These are phyloP conservation scores for Simplicillium aogashimaense DNA, from an alignment of 2,329 filamentous ascomycete genomes.

Conservation along the genomic window DNA sequence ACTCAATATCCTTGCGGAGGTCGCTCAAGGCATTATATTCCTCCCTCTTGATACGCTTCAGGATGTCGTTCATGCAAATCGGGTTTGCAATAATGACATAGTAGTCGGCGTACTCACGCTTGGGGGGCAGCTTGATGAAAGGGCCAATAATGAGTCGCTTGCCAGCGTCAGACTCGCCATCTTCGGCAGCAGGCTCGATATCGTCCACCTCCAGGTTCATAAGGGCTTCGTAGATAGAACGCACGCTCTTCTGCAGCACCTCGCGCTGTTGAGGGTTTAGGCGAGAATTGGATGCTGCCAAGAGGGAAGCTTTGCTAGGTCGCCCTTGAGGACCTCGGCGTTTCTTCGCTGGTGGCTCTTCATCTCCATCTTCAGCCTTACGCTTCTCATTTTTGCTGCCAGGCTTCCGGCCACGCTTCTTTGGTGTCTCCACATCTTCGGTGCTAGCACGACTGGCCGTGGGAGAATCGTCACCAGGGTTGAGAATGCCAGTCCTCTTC, in stretches of 20 bases:
- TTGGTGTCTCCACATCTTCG: constrained; percentile 65
- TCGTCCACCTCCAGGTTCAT: constrained; percentile 80
- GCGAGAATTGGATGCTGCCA: constrained; percentile 26
- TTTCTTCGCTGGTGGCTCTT: constrained; percentile 70
- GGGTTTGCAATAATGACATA: constrained; percentile 87
- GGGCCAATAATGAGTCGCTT: constrained; percentile 84
- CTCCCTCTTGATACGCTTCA: constrained; percentile 90
- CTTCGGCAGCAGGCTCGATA: constrained; percentile 43
- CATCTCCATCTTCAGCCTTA: constrained; percentile 72
- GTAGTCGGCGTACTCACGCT: constrained; percentile 87
- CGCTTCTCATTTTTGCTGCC: constrained; percentile 70
- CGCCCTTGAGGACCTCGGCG: constrained; percentile 62
- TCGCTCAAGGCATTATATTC: constrained; percentile 78
- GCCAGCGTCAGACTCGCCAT: constrained; percentile 46
- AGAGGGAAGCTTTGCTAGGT: constrained; percentile 44
- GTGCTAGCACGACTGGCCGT: constrained; percentile 72
- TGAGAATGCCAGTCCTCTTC: constrained; percentile 35
- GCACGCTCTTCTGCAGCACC: constrained; percentile 70
- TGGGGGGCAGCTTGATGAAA: constrained; percentile 84
- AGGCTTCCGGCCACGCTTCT: constrained; percentile 79
- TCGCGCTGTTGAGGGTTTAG: constrained; percentile 61
- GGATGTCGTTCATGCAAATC: constrained; percentile 93
- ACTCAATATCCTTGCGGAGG: constrained; percentile 70
- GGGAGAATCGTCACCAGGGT: constrained; percentile 57
- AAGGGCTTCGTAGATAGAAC: constrained; percentile 66